Percentiles rank a stretch among this genome's conserved stretches.
These are phyloP conservation scores for Phytophthora podocarpi DNA, from an alignment of 352 stramenopile species.

Conservation along the genomic window DNA sequence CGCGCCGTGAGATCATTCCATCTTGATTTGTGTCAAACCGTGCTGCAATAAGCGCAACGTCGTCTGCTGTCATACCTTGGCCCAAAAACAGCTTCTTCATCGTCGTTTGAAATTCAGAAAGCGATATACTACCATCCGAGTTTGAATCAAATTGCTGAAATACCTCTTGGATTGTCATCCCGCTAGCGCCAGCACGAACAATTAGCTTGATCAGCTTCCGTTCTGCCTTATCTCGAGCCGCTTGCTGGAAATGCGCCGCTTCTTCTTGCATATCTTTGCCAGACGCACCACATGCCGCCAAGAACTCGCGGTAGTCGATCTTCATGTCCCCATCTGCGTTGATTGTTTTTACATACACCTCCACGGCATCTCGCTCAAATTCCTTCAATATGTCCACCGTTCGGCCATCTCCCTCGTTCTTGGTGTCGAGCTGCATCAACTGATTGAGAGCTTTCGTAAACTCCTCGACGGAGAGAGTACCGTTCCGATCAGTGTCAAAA, in stretches of 20 bases:
- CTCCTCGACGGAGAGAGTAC: conserved; percentile 59
- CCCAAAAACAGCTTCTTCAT: conserved; percentile 58
- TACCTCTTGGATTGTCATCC: conserved; percentile 58
- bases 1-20: conserved; percentile 54
- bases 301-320: conserved; percentile 77
- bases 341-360: conserved; percentile 50
- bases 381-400: conserved; percentile 29
- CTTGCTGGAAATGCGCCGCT: conserved; percentile 16
- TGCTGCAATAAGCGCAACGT: conserved; percentile 40
- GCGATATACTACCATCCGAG: conserved; percentile 58
- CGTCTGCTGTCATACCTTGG: conserved; percentile 43
- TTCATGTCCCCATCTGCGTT: conserved; percentile 64
- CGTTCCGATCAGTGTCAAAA: conserved; percentile 70
- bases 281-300: conserved; percentile 53
- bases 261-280: conserved; percentile 22
- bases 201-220: conserved; percentile 72
- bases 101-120: conserved; percentile 55
- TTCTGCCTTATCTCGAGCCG: conserved; percentile 32
- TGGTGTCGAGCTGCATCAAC: conserved; percentile 42
- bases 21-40: conserved; percentile 69
- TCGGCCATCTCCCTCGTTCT: neutral
- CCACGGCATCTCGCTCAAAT: conserved; percentile 50
- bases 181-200: conserved; percentile 47
- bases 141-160: conserved; percentile 84
- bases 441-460: conserved; percentile 58